Conservation (phyloP, 2,329 filamentous ascomycete genomes). For the Epichloe glyceriae region DNA sequence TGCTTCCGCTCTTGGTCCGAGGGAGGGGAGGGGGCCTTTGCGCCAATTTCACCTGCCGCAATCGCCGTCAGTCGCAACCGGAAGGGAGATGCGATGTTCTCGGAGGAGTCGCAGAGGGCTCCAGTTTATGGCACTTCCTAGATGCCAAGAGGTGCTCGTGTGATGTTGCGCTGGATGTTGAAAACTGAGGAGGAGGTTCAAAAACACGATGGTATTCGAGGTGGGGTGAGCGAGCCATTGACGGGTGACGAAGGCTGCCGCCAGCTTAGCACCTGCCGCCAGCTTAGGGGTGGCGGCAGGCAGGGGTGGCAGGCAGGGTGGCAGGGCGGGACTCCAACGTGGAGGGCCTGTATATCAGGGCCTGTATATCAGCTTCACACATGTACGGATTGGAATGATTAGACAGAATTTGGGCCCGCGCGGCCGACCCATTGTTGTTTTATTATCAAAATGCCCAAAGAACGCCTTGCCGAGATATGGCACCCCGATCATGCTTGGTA, state of each 20-base stretch:
- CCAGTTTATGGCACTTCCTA: not conserved
- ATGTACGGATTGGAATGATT: no score
- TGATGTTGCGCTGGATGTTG: not conserved
- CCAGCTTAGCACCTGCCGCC: not conserved
- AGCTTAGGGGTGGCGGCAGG: no score
- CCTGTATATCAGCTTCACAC: no score
- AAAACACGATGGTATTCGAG: not conserved
- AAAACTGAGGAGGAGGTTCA: not conserved
- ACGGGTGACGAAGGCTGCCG: not conserved
- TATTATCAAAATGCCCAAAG: not conserved
- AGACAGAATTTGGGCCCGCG: no score
- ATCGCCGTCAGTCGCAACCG: not conserved
- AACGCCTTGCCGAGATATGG: constrained; percentile 1
- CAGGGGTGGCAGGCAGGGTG: no score
- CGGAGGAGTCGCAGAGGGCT: no score
- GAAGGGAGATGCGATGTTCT: not conserved
- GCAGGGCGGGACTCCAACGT: not conserved
- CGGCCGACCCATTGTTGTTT: not conserved
- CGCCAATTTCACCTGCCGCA: not conserved
- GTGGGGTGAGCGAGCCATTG: not conserved
- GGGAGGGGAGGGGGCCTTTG: not conserved
- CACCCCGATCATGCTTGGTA: constrained; percentile 3
- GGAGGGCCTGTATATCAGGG: no score
- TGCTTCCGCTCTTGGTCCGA: not conserved
- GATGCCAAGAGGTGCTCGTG: not conserved